A percentile compares a stretch with the other conserved stretches of the same genome.
These are phyloP conservation scores for Grosmannia penicillata DNA, from an alignment of 2,329 filamentous ascomycete species.

Conservation along the genomic window DNA sequence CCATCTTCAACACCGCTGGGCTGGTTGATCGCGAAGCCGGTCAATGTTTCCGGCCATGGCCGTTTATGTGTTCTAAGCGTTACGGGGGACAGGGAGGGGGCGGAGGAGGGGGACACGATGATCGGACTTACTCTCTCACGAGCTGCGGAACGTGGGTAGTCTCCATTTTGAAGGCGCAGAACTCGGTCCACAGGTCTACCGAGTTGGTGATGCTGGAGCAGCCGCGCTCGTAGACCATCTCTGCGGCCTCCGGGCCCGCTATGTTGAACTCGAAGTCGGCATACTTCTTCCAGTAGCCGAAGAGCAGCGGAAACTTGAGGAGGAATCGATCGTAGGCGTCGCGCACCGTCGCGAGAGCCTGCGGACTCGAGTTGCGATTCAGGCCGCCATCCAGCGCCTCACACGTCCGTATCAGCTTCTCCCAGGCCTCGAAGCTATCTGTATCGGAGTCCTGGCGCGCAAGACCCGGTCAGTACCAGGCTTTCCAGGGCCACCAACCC, in stretches of 20 bases:
- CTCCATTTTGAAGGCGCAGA: slow-evolving; percentile 95
- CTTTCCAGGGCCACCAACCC: no score
- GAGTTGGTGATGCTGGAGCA: slow-evolving; percentile 86
- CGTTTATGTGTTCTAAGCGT: slow-evolving; percentile 8
- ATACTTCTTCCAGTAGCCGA: slow-evolving; percentile 99
- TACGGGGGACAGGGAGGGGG: slow-evolving; percentile 42
- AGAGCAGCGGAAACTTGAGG: slow-evolving; percentile 85
- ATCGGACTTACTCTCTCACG: slow-evolving; percentile 93
- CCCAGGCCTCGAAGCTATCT: slow-evolving; percentile 91
- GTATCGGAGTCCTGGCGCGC: slow-evolving; percentile 49
- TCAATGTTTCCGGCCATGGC: neutral
- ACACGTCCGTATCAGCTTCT: slow-evolving; percentile 72
- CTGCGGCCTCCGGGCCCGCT: slow-evolving; percentile 87
- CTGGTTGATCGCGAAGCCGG: neutral
- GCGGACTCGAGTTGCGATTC: slow-evolving; percentile 90
- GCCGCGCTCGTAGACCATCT: slow-evolving; percentile 95
- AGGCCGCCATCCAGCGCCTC: slow-evolving; percentile 83
- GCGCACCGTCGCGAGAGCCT: slow-evolving; percentile 76
- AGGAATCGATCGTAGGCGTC: slow-evolving; percentile 86
- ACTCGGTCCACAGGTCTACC: slow-evolving; percentile 93
- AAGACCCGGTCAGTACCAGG: neutral
- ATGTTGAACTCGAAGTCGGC: slow-evolving; percentile 96
- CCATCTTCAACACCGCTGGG: neutral
- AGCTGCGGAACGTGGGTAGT: slow-evolving; percentile 88
- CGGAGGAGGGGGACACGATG: neutral